These are phyloP conservation scores for Penicillium janthinellum DNA, from an alignment of 2,329 filamentous ascomycete species.

Conservation along the genomic window DNA sequence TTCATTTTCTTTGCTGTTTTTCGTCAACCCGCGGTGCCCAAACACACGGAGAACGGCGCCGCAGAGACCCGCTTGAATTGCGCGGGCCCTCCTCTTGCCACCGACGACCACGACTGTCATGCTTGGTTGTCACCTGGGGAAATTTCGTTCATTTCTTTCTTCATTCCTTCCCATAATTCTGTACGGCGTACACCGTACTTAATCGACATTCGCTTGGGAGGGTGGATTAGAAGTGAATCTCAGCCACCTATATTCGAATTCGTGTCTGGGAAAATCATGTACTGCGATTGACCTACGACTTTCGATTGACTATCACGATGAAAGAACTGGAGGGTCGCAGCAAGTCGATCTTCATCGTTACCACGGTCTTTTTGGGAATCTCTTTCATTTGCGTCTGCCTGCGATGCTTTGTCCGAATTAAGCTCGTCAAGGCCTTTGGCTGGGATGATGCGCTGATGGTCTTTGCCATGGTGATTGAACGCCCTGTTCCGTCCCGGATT, in stretches of 20 bases:
- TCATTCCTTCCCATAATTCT: conserved; percentile 1
- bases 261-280: neutral
- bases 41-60: conserved; percentile 12
- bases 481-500: neutral
- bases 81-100: conserved; percentile 17
- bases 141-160: conserved; percentile 1
- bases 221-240: neutral
- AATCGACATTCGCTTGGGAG: neutral
- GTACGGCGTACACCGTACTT: neutral
- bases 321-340: conserved; percentile 36
- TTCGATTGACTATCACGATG: conserved; percentile 21
- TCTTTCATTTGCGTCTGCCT: conserved; percentile 38
- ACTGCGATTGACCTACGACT: neutral
- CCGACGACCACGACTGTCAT: conserved; percentile 11
- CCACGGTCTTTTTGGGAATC: conserved; percentile 34
- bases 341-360: conserved; percentile 36
- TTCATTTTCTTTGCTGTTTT: neutral
- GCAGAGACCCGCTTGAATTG: conserved; percentile 8
- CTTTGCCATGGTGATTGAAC: conserved; percentile 35
- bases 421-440: conserved; percentile 39
- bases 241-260: neutral
- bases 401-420: conserved; percentile 41
- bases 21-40: neutral
- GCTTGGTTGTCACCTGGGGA: conserved; percentile 12
- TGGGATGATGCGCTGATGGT: conserved; percentile 44